These are phyloP conservation scores for Leishmania lainsoni DNA, from an alignment of 208 protist genomes.

Conservation along the genomic window DNA sequence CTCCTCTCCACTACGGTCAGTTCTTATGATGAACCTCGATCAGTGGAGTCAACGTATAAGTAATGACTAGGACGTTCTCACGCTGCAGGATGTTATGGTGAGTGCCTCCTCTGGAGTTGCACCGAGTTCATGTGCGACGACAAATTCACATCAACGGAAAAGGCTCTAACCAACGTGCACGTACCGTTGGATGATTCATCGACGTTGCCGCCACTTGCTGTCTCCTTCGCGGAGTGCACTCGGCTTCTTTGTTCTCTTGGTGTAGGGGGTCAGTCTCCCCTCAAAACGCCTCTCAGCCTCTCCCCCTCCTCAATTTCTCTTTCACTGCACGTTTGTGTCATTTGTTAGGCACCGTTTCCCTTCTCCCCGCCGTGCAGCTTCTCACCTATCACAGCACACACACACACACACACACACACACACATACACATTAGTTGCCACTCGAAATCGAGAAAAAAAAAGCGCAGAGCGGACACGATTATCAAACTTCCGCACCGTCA, in stretches of 20 bases:
- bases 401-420: too few species aligned
- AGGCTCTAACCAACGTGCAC: not conserved
- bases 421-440: too few species aligned
- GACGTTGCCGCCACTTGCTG: too few species aligned
- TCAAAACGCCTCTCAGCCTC: not conserved
- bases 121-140: not conserved
- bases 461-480: not conserved
- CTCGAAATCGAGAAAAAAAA: constrained; percentile 4
- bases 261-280: not conserved
- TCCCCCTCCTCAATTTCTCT: not conserved
- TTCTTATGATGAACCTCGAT: not conserved
- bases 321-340: not conserved
- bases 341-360: not conserved
- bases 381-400: too few species aligned
- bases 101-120: not conserved
- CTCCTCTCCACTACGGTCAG: not conserved
- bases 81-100: not conserved
- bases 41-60: not conserved
- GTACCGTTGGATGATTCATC: too few species aligned
- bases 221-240: not conserved
- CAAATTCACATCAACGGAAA: not conserved
- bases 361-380: too few species aligned
- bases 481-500: not conserved
- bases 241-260: not conserved
- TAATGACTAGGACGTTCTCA: not conserved